Conservation (phyloP, 768 basidiomycete species). For the Auriscalpium vulgare region DNA sequence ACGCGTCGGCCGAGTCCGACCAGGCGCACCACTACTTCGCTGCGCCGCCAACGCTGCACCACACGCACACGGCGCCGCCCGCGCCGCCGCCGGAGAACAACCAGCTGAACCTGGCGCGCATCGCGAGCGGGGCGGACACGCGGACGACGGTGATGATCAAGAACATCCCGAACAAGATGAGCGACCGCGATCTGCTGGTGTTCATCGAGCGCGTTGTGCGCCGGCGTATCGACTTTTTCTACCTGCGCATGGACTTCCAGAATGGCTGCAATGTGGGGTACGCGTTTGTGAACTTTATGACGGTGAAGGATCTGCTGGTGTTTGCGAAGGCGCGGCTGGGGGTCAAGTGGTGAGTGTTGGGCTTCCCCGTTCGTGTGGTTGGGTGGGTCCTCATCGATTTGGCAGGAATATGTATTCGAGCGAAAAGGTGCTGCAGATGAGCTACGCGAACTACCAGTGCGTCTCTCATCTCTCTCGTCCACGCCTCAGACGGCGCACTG, state of each 20-base stretch:
- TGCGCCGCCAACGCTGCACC: neutral
- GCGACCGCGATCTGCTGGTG: constrained; percentile 56
- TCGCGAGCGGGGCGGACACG: constrained; percentile 72
- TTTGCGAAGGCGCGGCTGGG: constrained; percentile 73
- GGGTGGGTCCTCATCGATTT: neutral
- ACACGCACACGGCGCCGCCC: constrained; percentile 1
- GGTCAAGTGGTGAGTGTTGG: constrained; percentile 65
- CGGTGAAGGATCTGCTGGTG: constrained; percentile 61
- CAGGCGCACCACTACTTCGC: constrained; percentile 3
- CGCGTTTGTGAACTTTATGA: constrained; percentile 88
- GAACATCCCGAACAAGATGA: constrained; percentile 92
- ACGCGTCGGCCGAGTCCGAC: constrained; percentile 3
- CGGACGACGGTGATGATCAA: constrained; percentile 86
- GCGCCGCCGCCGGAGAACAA: constrained; percentile 35
- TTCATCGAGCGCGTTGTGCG: constrained; percentile 69
- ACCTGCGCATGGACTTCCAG: constrained; percentile 79
- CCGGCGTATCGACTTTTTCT: constrained; percentile 79
- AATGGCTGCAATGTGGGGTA: constrained; percentile 78
- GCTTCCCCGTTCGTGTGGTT: neutral
- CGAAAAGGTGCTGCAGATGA: constrained; percentile 86
- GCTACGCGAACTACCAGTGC: constrained; percentile 88
- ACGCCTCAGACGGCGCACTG: neutral
- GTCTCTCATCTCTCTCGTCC: constrained; percentile 23
- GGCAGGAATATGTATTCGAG: constrained; percentile 86
- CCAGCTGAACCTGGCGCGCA: constrained; percentile 57